Evolutionary conservation across 805 yeast species (phyloP).

Genomic region (Wickerhamiella australiensis): DNA sequence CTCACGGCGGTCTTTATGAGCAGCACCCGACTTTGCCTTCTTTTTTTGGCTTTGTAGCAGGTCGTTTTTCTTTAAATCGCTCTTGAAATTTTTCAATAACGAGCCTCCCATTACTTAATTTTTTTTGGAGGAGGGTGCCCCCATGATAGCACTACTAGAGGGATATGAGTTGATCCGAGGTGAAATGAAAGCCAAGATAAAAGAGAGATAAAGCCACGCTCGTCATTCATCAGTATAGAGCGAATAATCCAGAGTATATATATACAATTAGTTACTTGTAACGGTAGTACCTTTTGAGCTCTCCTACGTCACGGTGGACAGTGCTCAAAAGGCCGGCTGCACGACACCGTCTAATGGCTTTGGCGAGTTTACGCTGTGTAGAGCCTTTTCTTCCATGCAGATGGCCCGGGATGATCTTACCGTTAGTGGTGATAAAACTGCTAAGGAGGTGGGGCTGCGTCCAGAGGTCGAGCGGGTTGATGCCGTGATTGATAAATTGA

Average conservation of each 20-base stretch:
- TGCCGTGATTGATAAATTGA: conserved; percentile 18
- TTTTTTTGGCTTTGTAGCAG: conserved; percentile 33
- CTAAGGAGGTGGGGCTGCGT: conserved; percentile 60
- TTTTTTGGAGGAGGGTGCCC: not conserved
- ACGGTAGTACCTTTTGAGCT: not conserved
- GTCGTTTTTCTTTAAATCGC: conserved; percentile 43
- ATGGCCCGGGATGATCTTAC: conserved; percentile 62
- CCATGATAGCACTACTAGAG: not conserved
- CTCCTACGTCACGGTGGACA: conserved; percentile 35
- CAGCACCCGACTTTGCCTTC: conserved; percentile 14
- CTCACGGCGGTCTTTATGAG: conserved; percentile 39
- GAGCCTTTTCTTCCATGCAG: conserved; percentile 53
- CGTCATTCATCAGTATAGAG: not conserved
- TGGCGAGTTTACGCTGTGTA: conserved; percentile 60
- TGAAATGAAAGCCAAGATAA: too few relatives aligned
- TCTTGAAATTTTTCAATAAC: conserved; percentile 21
- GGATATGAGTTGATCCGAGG: too few relatives aligned
- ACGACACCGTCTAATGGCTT: conserved; percentile 70
- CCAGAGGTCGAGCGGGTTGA: conserved; percentile 57
- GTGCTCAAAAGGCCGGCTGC: conserved; percentile 67
- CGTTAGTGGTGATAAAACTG: conserved; percentile 53
- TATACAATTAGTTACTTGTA: not conserved
- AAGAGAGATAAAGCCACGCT: too few relatives aligned
- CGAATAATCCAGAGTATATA: not conserved
- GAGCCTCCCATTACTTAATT: conserved; percentile 19